A percentile compares a stretch with the other conserved stretches of the same genome.
Conservation (phyloP, 2,329 filamentous ascomycete genomes). For the Fusarium sp. region DNA sequence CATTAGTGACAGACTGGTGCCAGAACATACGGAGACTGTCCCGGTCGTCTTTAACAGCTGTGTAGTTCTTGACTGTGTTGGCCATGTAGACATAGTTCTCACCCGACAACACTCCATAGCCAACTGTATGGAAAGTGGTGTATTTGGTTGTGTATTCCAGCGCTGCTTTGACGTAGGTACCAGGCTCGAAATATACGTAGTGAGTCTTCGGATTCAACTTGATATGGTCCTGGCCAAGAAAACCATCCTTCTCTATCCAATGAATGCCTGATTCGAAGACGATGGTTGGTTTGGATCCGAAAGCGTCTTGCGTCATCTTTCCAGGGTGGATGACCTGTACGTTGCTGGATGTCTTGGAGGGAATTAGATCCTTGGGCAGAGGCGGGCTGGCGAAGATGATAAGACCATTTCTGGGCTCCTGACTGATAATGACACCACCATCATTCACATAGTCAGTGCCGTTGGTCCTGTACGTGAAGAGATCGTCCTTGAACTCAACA, state of each 20-base stretch:
- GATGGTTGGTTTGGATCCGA: background rate
- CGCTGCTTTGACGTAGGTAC: background rate
- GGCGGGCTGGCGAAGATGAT: background rate
- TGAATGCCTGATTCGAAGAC: background rate
- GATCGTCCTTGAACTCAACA: background rate
- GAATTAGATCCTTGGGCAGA: background rate
- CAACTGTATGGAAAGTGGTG: background rate
- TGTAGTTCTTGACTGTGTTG: background rate
- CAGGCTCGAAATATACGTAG: background rate
- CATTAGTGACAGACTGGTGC: background rate
- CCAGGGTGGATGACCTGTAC: background rate
- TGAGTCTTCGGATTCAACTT: background rate
- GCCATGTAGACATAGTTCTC: background rate
- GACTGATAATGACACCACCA: background rate
- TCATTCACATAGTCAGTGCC: background rate
- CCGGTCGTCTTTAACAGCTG: background rate
- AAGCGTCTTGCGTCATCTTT: background rate
- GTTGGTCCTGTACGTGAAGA: background rate
- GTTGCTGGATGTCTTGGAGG: background rate
- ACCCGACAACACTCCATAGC: background rate
- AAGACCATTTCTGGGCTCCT: background rate
- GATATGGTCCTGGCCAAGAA: background rate
- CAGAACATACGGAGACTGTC: background rate
- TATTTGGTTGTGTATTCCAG: background rate
- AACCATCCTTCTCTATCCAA: background rate